These are phyloP conservation scores for Dinochytrium kinnereticum DNA, from an alignment of 371 early-diverging fungal genomes.

Conservation along the genomic window DNA sequence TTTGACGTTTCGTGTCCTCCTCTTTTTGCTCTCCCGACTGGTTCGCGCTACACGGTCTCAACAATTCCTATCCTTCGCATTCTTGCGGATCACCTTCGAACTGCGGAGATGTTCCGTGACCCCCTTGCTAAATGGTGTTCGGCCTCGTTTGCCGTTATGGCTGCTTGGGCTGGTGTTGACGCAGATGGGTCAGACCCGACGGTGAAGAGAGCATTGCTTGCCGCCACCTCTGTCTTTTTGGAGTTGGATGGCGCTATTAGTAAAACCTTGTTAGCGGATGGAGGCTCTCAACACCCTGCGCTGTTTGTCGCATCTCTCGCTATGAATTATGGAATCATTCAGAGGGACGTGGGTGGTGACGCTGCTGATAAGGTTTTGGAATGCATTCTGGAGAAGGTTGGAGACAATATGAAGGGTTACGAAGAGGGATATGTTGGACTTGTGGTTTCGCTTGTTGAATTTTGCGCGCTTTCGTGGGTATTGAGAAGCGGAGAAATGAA, in stretches of 20 bases:
- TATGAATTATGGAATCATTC: not conserved
- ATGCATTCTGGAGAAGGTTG: not conserved
- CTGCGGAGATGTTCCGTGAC: not conserved
- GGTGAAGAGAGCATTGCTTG: not conserved
- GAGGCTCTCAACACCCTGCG: no score
- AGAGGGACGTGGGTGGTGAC: not conserved
- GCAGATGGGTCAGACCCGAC: not conserved
- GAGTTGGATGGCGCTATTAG: not conserved
- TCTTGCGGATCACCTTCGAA: not conserved
- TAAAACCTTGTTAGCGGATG: not conserved
- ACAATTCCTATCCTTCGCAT: no score
- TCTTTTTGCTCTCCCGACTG: no score
- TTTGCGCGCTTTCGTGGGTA: not conserved
- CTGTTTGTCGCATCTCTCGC: not conserved
- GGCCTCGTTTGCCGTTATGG: not conserved
- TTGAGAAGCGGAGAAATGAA: not conserved
- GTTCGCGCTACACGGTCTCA: no score
- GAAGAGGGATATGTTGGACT: not conserved
- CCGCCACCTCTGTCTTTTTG: conserved; percentile 5
- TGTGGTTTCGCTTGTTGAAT: not conserved
- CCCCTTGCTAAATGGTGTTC: conserved; percentile 2
- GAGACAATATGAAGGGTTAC: no score
- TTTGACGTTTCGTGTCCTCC: no score
- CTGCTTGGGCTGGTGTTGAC: not conserved
- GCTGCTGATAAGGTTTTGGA: not conserved